These are phyloP conservation scores for Coemansia sp. DNA, from an alignment of 192 early-diverging fungal species.

Conservation along the genomic window DNA sequence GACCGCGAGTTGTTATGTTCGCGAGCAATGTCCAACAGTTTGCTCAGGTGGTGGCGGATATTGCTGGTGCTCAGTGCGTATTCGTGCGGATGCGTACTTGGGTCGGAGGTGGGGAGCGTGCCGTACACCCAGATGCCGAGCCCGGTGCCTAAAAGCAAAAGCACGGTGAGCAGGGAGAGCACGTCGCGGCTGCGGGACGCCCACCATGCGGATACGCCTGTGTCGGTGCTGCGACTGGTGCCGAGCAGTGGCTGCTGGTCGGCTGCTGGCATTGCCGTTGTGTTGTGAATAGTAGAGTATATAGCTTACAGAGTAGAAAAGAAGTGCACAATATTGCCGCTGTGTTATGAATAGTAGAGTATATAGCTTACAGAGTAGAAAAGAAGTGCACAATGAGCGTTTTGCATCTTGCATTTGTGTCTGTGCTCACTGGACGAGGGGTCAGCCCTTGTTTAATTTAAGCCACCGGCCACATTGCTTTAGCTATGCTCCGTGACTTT, in stretches of 20 bases:
- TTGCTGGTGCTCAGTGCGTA: constrained; percentile 39
- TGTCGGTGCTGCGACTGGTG: not conserved
- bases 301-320: not conserved
- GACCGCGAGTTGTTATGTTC: constrained; percentile 49
- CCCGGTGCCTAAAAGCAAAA: constrained; percentile 32
- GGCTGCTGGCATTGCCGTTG: not conserved
- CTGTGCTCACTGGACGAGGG: not conserved
- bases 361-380: not conserved
- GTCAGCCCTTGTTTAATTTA: not conserved
- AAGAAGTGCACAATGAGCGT: not conserved
- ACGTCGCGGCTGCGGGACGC: constrained; percentile 26
- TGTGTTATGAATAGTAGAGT: not conserved
- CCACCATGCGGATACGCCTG: constrained; percentile 20
- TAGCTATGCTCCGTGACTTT: too few relatives aligned
- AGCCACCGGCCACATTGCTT: too few relatives aligned
- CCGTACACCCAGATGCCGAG: constrained; percentile 51
- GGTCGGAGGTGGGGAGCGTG: constrained; percentile 48
- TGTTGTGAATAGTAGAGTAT: not conserved
- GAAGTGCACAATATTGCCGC: not conserved
- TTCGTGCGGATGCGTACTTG: constrained; percentile 39
- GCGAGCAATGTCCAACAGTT: constrained; percentile 38
- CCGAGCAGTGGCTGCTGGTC: constrained; percentile 1
- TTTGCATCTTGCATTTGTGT: not conserved
- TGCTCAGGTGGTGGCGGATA: constrained; percentile 30
- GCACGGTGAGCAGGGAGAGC: constrained; percentile 29